Evolutionary conservation across 2,329 filamentous ascomycete species (phyloP), one percentile per base, ranked within the genome.

Genomic region (Penicillium sp.): DNA sequence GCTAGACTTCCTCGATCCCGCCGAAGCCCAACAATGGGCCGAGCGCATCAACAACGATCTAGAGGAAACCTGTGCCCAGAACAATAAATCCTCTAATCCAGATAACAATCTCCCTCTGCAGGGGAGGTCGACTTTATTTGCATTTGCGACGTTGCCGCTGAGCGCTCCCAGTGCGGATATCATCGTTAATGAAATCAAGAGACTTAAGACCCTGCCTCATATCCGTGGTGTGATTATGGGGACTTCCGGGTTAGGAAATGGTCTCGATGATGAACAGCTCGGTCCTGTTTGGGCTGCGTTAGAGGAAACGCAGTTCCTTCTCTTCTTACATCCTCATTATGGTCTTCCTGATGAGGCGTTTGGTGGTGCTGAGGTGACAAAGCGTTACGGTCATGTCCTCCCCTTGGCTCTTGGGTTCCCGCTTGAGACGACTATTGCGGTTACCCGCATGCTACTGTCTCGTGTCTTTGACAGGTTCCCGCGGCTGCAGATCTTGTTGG

Each of bases 261-360:
- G 93, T 0, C 81, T 97, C 1, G 93, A 97, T 70, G 93, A 97
- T 73, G 81, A 84, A 2, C 75, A 77, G 0, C 77, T 97, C 27
- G 82, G 93, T 37, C 86, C 89, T 0, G 82, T 97, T 12, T 90
- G 91, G 75, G 73, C 81, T 12, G 86, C 88, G 0, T 75, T 97
- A 1, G 85, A 90, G 42, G 81, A 83, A 41, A 83, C 84, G 0
- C 74, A 80, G 8, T 79, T 91, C 35, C 79, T 89, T 25, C 80
- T 96, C 49, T 97, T 97, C 77, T 75, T 97, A 51, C 93, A 97
- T 74, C 93, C 93, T 29, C 93, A 97, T 75, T 96, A 97, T 72
- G 93, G 93, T 1, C 83, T 97, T 2, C 92, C 91, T 0, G 84
- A 84, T 58, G 84, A 86, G 9, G 90, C 95, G 4, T 96, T 90